Percentiles rank a stretch among this genome's conserved stretches.
Conservation (phyloP, 75 land plant species). For the Selaginella moellendorffii region DNA sequence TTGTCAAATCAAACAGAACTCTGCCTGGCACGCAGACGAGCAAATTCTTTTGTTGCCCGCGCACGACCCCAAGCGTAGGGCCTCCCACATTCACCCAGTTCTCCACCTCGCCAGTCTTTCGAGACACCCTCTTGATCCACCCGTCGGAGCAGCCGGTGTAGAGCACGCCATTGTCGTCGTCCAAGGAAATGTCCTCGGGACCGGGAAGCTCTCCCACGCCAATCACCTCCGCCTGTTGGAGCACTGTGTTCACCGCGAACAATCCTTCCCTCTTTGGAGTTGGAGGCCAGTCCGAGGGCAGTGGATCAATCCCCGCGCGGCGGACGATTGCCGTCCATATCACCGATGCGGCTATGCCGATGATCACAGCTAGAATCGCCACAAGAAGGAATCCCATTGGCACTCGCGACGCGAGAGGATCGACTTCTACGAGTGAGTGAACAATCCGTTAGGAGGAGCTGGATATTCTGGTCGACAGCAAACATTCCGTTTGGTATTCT, state of each 20-base stretch:
- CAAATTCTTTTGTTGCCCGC: conserved; percentile 19
- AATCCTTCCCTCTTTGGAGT: conserved; percentile 12
- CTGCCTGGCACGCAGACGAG: conserved; percentile 41
- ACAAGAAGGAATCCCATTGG: not conserved
- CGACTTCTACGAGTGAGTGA: too few species aligned
- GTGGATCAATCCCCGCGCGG: conserved; percentile 15
- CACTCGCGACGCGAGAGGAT: too few species aligned
- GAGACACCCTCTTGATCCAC: conserved; percentile 44
- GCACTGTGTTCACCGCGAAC: not conserved
- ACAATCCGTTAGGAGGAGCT: too few species aligned
- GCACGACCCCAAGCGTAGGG: conserved; percentile 45
- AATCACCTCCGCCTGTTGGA: conserved; percentile 27
- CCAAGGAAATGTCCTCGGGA: conserved; percentile 42
- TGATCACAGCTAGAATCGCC: conserved; percentile 2
- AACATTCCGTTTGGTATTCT: too few species aligned
- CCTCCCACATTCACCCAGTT: conserved; percentile 36
- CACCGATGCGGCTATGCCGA: conserved; percentile 6
- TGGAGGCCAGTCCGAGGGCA: conserved; percentile 12
- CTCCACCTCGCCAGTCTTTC: conserved; percentile 28
- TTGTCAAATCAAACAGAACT: not conserved
- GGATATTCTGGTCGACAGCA: too few species aligned
- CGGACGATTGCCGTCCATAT: conserved; percentile 1
- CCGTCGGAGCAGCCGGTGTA: conserved; percentile 54
- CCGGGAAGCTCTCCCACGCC: conserved; percentile 35
- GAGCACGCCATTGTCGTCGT: conserved; percentile 19